Evolutionary conservation across 148 eudicot species (phyloP).

Genomic region (Cornus florida): DNA sequence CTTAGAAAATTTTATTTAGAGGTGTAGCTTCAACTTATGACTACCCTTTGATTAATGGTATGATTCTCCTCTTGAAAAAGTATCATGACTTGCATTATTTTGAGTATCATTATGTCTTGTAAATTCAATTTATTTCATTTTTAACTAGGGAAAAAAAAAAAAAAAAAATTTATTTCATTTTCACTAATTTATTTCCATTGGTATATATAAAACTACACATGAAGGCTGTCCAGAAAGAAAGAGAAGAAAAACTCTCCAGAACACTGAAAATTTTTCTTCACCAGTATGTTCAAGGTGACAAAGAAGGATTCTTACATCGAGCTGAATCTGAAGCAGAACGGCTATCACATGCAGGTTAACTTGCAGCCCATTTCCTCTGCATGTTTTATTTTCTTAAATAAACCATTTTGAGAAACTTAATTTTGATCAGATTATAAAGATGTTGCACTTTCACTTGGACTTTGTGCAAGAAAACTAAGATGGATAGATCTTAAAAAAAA

Average conservation of each 20-base stretch:
- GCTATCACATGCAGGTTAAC: conserved; percentile 71
- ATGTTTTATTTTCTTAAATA: not conserved
- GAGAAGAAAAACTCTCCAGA: conserved; percentile 80
- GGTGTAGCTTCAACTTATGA: not conserved
- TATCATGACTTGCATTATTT: not conserved
- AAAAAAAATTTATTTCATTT: not conserved
- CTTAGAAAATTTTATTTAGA: too few relatives aligned
- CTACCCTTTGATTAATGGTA: not conserved
- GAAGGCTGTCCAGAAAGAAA: conserved; percentile 82
- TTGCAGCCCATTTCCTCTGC: not conserved
- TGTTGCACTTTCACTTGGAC: too few relatives aligned
- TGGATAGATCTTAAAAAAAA: too few relatives aligned
- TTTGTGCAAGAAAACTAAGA: too few relatives aligned
- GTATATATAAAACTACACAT: conserved; percentile 11
- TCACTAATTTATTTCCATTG: not conserved
- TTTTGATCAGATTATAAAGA: too few relatives aligned
- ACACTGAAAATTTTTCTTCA: conserved; percentile 60
- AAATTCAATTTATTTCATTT: not conserved
- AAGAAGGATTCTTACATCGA: conserved; percentile 51
- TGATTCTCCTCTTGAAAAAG: not conserved
- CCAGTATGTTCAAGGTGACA: conserved; percentile 81
- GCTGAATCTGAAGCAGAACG: conserved; percentile 80
- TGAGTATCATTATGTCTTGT: not conserved
- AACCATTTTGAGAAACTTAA: too few relatives aligned
- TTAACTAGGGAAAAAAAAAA: too few relatives aligned